Evolutionary conservation across 495 filamentous ascomycete species (phyloP), one percentile per base, ranked within the genome.

Genomic region (Neurospora sp.): DNA sequence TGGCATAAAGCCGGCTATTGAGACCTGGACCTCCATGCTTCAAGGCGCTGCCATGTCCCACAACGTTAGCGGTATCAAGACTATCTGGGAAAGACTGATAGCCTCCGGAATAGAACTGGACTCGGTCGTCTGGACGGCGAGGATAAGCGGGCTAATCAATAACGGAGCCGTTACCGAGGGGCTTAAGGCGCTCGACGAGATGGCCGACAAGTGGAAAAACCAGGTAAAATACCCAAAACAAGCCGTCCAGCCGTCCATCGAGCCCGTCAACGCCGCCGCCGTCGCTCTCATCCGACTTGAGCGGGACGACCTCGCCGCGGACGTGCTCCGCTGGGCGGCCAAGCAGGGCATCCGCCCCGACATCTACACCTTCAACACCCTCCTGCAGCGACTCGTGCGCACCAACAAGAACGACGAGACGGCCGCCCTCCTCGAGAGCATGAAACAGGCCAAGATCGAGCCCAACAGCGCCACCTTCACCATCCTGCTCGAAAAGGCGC

Each of bases 361-460:
- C 77, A 80, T 86, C 41, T 81, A 82, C 72, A 93, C 92, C 14
- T 94, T 89, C 83, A 95, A 94, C 81, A 89, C 85, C 5, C 84
- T 93, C 11, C 83, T 95, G 37, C 82, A 84, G 8, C 80, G 86
- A 3, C 77, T 88, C 54, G 82, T 93, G 73, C 84, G 85, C 20
- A 74, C 79, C 44, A 84, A 82, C 27, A 75, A 83, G 20, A 76
- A 76, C 38, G 73, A 77, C 0, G 74, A 80, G 18, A 83, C 86
- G 27, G 74, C 81, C 46, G 75, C 78, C 2, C 73, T 91, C 35
- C 81, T 92, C 35, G 39, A 75, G 10, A 75, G 76, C 35, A 87
- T 87, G 85, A 71, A 73, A 14, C 42, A 71, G n/a, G 62, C 77
- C 46, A 74, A 77, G 27, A 75, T 87, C 16, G 31, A 74, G 16